Evolutionary conservation across 768 basidiomycete species (phyloP).

Genomic region (Tremella fuciformis): DNA sequence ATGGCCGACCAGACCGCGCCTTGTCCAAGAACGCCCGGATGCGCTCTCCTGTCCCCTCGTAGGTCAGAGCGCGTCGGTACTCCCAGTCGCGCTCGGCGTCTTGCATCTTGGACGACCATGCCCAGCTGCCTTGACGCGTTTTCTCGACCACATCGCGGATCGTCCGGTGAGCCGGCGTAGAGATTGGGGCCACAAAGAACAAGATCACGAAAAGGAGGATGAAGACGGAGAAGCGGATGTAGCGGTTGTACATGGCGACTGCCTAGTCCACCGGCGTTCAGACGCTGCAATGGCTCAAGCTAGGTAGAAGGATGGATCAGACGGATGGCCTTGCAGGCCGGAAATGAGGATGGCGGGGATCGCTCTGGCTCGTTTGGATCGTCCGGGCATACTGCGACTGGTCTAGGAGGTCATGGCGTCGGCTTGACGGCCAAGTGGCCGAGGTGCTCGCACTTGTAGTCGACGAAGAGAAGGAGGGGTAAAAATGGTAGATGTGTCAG

Average conservation of each 20-base stretch:
- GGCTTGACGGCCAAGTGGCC: too few species aligned
- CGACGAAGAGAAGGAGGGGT: too few species aligned
- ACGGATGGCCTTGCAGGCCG: too few species aligned
- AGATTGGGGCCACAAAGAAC: background rate
- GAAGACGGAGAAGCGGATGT: background rate
- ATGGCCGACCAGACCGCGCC: constrained; percentile 31
- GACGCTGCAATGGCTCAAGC: too few species aligned
- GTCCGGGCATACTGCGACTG: too few species aligned
- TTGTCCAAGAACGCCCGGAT: constrained; percentile 42
- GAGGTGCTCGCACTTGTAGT: too few species aligned
- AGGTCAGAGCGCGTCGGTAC: constrained; percentile 20
- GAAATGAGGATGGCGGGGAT: too few species aligned
- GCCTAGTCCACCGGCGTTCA: too few species aligned
- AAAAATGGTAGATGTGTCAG: too few species aligned
- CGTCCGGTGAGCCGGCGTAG: background rate
- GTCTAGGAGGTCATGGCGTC: too few species aligned
- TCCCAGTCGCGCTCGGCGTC: constrained; percentile 23
- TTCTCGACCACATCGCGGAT: constrained; percentile 2
- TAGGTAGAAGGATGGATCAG: too few species aligned
- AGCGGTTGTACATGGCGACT: background rate
- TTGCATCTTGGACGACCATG: constrained; percentile 1
- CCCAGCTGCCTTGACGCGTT: constrained; percentile 2
- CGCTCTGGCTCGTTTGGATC: too few species aligned
- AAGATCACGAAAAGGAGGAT: background rate
- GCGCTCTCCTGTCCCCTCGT: constrained; percentile 38